These are phyloP conservation scores for Lichtheimia ramosa DNA, from an alignment of 371 early-diverging fungal genomes.

Conservation along the genomic window DNA sequence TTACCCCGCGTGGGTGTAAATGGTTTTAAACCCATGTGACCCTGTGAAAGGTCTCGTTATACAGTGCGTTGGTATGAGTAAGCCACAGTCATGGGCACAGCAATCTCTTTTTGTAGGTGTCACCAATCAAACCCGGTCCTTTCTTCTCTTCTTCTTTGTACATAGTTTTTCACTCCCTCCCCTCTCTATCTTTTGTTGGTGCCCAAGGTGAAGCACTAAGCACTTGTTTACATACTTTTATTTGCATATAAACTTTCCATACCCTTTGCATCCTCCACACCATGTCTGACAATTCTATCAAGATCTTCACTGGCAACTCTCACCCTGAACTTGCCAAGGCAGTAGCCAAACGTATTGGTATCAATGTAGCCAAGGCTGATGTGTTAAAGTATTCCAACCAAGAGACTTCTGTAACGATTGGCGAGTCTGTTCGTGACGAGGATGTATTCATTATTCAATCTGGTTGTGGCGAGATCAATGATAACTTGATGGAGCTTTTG, in stretches of 20 bases:
- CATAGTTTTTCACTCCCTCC: neutral
- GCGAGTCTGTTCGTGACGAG: constrained; percentile 95
- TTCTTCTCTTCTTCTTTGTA: neutral
- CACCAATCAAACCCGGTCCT: neutral
- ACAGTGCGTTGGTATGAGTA: too few relatives aligned
- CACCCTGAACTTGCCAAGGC: constrained; percentile 90
- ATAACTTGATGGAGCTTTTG: constrained; percentile 94
- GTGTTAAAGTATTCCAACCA: constrained; percentile 96
- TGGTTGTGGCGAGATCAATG: constrained; percentile 91
- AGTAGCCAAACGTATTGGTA: constrained; percentile 87
- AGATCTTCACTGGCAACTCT: constrained; percentile 96
- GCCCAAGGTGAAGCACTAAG: too few relatives aligned
- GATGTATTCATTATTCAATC: constrained; percentile 91
- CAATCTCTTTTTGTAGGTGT: neutral
- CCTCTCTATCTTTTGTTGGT: neutral
- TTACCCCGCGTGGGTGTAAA: too few relatives aligned
- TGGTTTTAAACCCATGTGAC: too few relatives aligned
- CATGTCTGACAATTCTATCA: constrained; percentile 66
- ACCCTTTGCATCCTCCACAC: neutral
- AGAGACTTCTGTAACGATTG: constrained; percentile 95
- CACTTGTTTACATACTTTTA: too few relatives aligned
- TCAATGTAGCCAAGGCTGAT: constrained; percentile 86
- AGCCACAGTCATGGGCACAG: too few relatives aligned
- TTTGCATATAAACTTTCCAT: too few relatives aligned
- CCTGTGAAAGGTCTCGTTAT: too few relatives aligned